Conservation (phyloP, 2,329 filamentous ascomycete species). For the Ophiostoma sp. region DNA sequence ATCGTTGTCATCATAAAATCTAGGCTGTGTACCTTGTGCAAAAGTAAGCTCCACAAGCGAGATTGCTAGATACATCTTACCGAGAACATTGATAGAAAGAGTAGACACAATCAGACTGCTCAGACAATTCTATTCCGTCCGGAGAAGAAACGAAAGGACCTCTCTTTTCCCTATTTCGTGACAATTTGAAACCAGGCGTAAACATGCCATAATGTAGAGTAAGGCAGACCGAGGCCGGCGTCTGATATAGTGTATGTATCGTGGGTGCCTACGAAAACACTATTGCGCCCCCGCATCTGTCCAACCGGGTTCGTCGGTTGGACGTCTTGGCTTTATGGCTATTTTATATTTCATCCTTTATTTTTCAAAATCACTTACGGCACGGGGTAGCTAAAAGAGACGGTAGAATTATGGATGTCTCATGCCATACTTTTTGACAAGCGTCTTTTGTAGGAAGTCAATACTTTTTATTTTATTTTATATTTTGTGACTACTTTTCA, state of each 20-base stretch:
- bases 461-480: too few species aligned
- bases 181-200: background rate
- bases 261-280: background rate
- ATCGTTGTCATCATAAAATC: background rate
- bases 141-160: slow-evolving; percentile 11
- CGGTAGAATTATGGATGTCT: background rate
- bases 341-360: background rate
- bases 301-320: slow-evolving; percentile 17
- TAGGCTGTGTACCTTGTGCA: too few species aligned
- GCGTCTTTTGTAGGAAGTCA: too few species aligned
- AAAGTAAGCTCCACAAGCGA: background rate
- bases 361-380: background rate
- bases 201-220: background rate
- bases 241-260: background rate
- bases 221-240: background rate
- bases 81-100: background rate
- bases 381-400: background rate
- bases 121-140: background rate
- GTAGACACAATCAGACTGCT: background rate
- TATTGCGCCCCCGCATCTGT: slow-evolving; percentile 4
- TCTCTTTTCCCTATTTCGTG: background rate
- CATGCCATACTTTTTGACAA: background rate
- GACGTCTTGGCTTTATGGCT: slow-evolving; percentile 16
- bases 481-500: too few species aligned
- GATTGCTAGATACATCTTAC: background rate